A percentile compares a stretch with the other conserved stretches of the same genome.
Conservation (phyloP, 805 yeast genomes). For the Metschnikowia hibisci region DNA sequence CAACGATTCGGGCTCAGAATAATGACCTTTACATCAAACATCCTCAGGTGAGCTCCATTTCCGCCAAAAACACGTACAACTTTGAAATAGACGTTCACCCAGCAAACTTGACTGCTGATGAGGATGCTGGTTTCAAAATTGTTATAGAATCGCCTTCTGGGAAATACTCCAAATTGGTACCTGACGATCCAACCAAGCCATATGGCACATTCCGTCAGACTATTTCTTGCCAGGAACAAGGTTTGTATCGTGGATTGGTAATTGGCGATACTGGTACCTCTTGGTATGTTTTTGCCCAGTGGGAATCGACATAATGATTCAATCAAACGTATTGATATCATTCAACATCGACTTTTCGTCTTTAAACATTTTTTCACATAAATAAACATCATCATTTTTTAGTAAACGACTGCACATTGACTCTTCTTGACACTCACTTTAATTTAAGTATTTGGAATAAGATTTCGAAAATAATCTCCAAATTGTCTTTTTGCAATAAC, state of each 20-base stretch:
- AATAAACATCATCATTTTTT: too few relatives aligned
- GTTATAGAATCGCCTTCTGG: slow-evolving; percentile 87
- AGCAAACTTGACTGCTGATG: slow-evolving; percentile 31
- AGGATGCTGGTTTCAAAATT: slow-evolving; percentile 47
- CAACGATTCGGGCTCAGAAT: slow-evolving; percentile 62
- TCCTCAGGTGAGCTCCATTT: slow-evolving; percentile 72
- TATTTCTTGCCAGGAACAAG: slow-evolving; percentile 63
- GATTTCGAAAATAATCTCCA: too few relatives aligned
- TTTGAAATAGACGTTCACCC: slow-evolving; percentile 66
- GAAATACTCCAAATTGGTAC: slow-evolving; percentile 56
- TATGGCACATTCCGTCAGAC: slow-evolving; percentile 58
- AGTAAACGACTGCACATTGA: too few relatives aligned
- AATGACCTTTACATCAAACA: slow-evolving; percentile 78
- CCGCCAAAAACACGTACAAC: slow-evolving; percentile 53
- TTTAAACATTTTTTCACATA: too few relatives aligned
- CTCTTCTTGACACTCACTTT: too few relatives aligned
- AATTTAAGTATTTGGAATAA: too few relatives aligned
- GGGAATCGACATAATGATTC: slow-evolving; percentile 45
- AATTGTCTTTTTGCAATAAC: too few relatives aligned
- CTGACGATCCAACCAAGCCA: slow-evolving; percentile 44
- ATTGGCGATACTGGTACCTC: slow-evolving; percentile 71
- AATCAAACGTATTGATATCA: neutral
- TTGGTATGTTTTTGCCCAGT: slow-evolving; percentile 89
- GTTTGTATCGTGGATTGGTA: slow-evolving; percentile 80
- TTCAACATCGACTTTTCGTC: too few relatives aligned